phyloP scores from a whole-genome alignment of 495 filamentous ascomycete genomes.

The Neurospora sp. region DNA sequence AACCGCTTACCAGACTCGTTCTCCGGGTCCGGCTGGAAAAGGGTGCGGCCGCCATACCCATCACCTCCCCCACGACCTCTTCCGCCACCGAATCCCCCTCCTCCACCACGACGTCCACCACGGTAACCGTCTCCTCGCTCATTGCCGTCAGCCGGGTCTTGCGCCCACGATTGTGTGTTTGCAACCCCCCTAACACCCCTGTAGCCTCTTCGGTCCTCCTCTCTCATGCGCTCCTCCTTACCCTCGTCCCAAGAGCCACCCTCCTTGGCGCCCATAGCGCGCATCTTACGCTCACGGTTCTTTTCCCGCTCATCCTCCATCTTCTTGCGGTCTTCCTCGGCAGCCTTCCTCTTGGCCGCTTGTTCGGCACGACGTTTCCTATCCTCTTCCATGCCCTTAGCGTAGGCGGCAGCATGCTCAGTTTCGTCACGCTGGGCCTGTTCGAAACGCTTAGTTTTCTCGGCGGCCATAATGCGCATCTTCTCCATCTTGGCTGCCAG shows the following conservation, averaged over 20 bases:
- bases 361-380: slow-evolving; percentile 35
- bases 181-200: slow-evolving; percentile 24
- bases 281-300: slow-evolving; percentile 39
- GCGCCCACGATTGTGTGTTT: not conserved
- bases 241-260: slow-evolving; percentile 38
- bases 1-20: not conserved
- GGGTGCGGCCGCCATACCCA: slow-evolving; percentile 4
- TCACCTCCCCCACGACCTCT: slow-evolving; percentile 10
- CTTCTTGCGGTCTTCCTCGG: slow-evolving; percentile 33
- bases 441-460: slow-evolving; percentile 40
- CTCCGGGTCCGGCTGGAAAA: not conserved
- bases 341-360: slow-evolving; percentile 23
- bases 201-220: slow-evolving; percentile 24
- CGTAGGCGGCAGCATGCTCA: slow-evolving; percentile 40
- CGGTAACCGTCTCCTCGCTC: slow-evolving; percentile 7
- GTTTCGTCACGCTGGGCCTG: slow-evolving; percentile 40
- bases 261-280: slow-evolving; percentile 33
- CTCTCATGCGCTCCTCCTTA: slow-evolving; percentile 23
- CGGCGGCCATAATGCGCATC: slow-evolving; percentile 36
- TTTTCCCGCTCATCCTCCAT: slow-evolving; percentile 40
- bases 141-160: slow-evolving; percentile 10
- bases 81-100: slow-evolving; percentile 13
- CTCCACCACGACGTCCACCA: slow-evolving; percentile 17
- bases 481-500: slow-evolving; percentile 40
- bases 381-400: slow-evolving; percentile 40